Conservation (phyloP, 2,329 filamentous ascomycete species). For the Chaetothyriales sp. region DNA sequence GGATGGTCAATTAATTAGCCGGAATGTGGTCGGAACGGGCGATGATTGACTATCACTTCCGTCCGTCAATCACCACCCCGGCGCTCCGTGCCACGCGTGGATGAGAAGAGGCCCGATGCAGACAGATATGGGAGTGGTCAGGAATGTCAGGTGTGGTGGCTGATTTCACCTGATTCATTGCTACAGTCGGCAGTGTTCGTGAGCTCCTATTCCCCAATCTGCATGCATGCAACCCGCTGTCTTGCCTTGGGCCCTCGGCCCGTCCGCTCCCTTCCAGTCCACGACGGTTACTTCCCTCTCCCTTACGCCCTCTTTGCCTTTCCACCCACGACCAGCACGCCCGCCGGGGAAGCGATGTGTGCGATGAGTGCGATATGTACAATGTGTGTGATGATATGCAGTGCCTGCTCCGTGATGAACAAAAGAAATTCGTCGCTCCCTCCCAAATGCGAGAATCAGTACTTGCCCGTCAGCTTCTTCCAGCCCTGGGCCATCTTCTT, state of each 20-base stretch:
- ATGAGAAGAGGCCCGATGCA: too few species aligned
- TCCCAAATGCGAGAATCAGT: background rate
- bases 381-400: background rate
- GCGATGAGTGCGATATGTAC: background rate
- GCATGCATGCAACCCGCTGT: too few species aligned
- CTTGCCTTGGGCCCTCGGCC: background rate
- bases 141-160: too few species aligned
- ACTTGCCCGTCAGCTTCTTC: conserved; percentile 14
- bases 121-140: too few species aligned
- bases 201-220: too few species aligned
- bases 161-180: too few species aligned
- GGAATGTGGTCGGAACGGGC: background rate
- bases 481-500: conserved; percentile 15
- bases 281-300: background rate
- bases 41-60: too few species aligned
- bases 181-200: too few species aligned
- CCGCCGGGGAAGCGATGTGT: background rate
- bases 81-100: too few species aligned
- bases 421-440: background rate
- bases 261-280: background rate
- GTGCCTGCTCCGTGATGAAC: background rate
- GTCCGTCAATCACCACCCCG: too few species aligned
- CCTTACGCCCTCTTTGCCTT: background rate
- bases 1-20: conserved; percentile 42
- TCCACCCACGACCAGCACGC: background rate